phyloP scores from a whole-genome alignment of 371 early-diverging fungal genomes.

The Circinella umbellata region DNA sequence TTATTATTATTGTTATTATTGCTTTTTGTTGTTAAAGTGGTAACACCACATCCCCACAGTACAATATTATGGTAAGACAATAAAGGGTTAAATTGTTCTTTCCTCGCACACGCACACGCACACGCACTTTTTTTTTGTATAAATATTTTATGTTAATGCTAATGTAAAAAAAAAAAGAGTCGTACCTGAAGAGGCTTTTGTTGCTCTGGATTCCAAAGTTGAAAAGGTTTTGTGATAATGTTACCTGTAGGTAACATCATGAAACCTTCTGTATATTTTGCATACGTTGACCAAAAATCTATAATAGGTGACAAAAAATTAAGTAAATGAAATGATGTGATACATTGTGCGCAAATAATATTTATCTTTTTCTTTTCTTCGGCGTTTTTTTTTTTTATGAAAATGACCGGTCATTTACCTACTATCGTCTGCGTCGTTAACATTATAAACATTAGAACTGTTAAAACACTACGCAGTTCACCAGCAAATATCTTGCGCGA shows the following conservation, averaged over 20 bases:
- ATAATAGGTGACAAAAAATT: conserved; percentile 1
- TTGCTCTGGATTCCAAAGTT: conserved; percentile 38
- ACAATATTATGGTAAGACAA: conserved; percentile 7
- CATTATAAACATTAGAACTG: conserved; percentile 43
- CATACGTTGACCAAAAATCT: conserved; percentile 36
- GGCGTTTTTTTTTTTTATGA: neutral
- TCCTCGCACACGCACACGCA: too few species aligned
- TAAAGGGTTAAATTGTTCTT: neutral
- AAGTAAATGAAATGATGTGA: too few species aligned
- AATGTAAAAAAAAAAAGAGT: neutral
- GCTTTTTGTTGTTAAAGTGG: neutral
- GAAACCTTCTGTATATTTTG: conserved; percentile 54
- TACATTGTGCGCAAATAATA: too few species aligned
- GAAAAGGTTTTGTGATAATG: conserved; percentile 43
- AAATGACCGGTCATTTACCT: conserved; percentile 29
- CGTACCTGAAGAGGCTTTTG: conserved; percentile 22
- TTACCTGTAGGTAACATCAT: conserved; percentile 19
- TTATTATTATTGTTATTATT: too few species aligned
- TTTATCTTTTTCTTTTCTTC: too few species aligned
- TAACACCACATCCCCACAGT: neutral
- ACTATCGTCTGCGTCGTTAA: conserved; percentile 46
- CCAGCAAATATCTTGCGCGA: conserved; percentile 43
- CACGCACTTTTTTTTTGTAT: neutral
- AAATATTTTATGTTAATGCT: too few species aligned
- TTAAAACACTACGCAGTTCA: conserved; percentile 51